Base-by-base conservation (phyloP, 2,329 filamentous ascomycete species). In the Diaporthe sp. region DNA sequence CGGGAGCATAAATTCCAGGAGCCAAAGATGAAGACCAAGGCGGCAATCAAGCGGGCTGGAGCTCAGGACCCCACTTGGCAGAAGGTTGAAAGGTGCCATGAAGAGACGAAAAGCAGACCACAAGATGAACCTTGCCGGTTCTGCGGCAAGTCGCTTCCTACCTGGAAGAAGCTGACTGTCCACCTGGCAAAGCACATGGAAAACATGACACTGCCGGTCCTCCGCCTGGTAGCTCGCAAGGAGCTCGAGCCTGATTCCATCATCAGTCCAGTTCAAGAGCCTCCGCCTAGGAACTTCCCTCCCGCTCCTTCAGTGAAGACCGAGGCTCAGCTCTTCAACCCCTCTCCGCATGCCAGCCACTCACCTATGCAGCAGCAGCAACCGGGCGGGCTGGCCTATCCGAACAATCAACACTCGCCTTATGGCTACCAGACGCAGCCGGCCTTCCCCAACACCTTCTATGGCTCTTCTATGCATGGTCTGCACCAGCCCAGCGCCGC, bases 131-230 rank as follows among this genome's bases (percentile, higher is more conserved):
- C 94, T 22, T 98, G 96, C 83, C 92, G 94, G 57, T 98, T 98
- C 86, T 98, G 96, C 81, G 93, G 93, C 76, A 95, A 93, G 83
- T 88, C 90, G 17, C 96, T 95, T 83, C 91, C 90, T 46, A 94
- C 92, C 53, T 98, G 95, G 95, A 98, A 98, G 88, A 97, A 97
- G 85, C 86, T 98, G 76, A 97, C 94, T 0, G 95, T 97, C n/a
- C 96, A 98, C 84, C 85, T 98, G 82, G 95, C 95, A 68, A 96
- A 96, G 83, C 96, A 98, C 82, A 97, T 98, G 95, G 95, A 98
- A 83, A 92, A 95, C 78, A 94, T 98, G 81, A 94, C 94, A 80
- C 90, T 98, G 81, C 95, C 96, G 0, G 91, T 98, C 44, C 87
- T 98, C 74, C 85, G 87, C 22, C 86, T 93, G 3, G 90, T 92